phyloP scores from a whole-genome alignment of 192 early-diverging fungal species.

The Dimargaris cristalligena region DNA sequence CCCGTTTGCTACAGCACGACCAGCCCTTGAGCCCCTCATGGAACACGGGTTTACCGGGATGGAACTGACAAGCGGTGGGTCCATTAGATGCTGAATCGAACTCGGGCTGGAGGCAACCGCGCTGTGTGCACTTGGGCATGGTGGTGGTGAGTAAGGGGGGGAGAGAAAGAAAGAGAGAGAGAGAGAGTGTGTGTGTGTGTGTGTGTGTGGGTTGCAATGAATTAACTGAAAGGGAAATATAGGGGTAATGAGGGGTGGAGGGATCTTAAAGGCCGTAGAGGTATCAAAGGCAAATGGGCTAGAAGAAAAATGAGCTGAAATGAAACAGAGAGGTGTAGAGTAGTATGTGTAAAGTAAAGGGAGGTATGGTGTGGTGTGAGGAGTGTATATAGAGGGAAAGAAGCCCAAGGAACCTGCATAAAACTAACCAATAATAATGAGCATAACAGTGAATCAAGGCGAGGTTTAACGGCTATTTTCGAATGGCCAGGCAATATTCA shows the following conservation, averaged over 20 bases:
- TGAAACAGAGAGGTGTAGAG: neutral
- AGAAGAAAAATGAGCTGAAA: neutral
- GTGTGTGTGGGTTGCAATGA: neutral
- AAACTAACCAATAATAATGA: too few species aligned
- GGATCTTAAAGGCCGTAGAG: neutral
- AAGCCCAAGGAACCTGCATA: neutral
- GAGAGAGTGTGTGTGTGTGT: neutral
- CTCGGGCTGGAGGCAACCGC: slow-evolving; percentile 76
- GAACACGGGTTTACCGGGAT: slow-evolving; percentile 80
- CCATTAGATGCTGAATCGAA: slow-evolving; percentile 59
- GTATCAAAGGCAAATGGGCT: neutral
- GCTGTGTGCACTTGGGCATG: slow-evolving; percentile 49
- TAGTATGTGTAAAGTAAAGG: neutral
- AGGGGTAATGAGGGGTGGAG: neutral
- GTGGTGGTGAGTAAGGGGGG: too few species aligned
- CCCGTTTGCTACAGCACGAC: slow-evolving; percentile 84
- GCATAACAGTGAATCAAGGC: too few species aligned
- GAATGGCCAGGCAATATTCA: too few species aligned
- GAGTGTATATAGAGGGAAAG: neutral
- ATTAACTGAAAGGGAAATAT: neutral
- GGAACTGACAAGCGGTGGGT: slow-evolving; percentile 70
- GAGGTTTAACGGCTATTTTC: too few species aligned
- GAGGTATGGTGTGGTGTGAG: neutral
- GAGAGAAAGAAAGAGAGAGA: neutral
- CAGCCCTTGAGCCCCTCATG: slow-evolving; percentile 94